Base-by-base conservation (phyloP, 805 yeast genomes). In the Schizosaccharomyces osmophilus region DNA sequence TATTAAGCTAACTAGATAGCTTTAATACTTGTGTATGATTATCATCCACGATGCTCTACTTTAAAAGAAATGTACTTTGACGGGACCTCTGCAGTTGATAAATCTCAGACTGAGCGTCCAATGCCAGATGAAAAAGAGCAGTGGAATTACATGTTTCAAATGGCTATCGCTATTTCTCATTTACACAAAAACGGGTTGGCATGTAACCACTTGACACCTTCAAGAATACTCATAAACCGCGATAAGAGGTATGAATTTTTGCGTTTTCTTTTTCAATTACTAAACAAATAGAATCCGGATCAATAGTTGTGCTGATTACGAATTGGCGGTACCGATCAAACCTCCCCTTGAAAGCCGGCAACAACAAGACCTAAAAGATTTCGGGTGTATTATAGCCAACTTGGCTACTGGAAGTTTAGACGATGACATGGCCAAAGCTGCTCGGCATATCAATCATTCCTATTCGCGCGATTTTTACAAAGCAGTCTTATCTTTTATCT, bases 21-120 rank as follows among this genome's bases (percentile, higher is more conserved):
- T 0, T 75, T 93, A 62, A 78, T 87, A 54, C 74, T 88, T 55
- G 83, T 85, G 4, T 87, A 87, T 71, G 97, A 90, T 68, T 93
- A 81, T 70, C 85, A 78, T 70, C 97, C 98, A 29, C 75, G 81
- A 63, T 78, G 95, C 0, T 74, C 74, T 62, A 85, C 95, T 1
- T 73, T 90, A 59, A 73, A 75, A 62, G 95, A 87, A 64, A 75
- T 77, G 22, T 93, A 87, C 72, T 75, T 81, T 65, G 74, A 76
- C 59, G 73, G 78, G 55, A 9, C 26, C 17, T 19, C 22, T 9
- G 17, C 22, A 9, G 11, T 24, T 45, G 51, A 19, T 2, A 45
- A 45, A 24, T 45, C 26, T n/a, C 26, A 45, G 4, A 24, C 22
- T 2, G 26, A 45, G 11, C 22, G 24, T 19, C 3, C 9, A 15